Evolutionary conservation across 2,329 filamentous ascomycete species (phyloP).

Genomic region (Cryphonectria naterciae): DNA sequence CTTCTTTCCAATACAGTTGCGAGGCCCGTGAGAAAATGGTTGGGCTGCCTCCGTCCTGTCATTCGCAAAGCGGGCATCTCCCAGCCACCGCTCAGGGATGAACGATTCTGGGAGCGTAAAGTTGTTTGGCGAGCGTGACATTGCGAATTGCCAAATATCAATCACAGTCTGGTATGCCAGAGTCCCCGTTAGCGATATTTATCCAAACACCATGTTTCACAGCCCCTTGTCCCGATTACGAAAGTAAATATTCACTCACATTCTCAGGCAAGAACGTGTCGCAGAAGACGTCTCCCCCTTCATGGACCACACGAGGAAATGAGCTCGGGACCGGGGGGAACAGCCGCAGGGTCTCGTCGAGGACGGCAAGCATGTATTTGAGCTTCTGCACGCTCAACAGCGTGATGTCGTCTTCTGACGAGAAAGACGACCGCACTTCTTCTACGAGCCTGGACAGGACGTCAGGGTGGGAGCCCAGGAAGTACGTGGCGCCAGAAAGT

Average conservation of each 20-base stretch:
- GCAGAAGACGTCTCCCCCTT: conserved; percentile 37
- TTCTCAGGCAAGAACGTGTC: conserved; percentile 37
- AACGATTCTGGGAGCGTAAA: conserved; percentile 50
- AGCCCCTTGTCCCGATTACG: background rate
- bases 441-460: conserved; percentile 41
- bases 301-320: conserved; percentile 32
- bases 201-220: background rate
- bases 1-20: conserved; percentile 54
- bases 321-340: conserved; percentile 35
- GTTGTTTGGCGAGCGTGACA: conserved; percentile 45
- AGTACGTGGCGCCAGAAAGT: conserved; percentile 42
- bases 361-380: conserved; percentile 38
- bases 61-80: conserved; percentile 39
- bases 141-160: conserved; percentile 46
- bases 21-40: conserved; percentile 50
- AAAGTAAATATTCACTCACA: conserved; percentile 35
- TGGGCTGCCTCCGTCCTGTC: conserved; percentile 46
- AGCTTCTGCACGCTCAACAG: conserved; percentile 33
- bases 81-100: conserved; percentile 51
- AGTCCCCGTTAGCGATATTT: background rate
- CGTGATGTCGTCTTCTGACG: conserved; percentile 38
- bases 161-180: conserved; percentile 42
- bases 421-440: conserved; percentile 46
- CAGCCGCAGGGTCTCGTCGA: conserved; percentile 38
- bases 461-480: conserved; percentile 44